These are phyloP conservation scores for Trichophyton mentagrophytes DNA, from an alignment of 2,329 filamentous ascomycete genomes.

Conservation along the genomic window DNA sequence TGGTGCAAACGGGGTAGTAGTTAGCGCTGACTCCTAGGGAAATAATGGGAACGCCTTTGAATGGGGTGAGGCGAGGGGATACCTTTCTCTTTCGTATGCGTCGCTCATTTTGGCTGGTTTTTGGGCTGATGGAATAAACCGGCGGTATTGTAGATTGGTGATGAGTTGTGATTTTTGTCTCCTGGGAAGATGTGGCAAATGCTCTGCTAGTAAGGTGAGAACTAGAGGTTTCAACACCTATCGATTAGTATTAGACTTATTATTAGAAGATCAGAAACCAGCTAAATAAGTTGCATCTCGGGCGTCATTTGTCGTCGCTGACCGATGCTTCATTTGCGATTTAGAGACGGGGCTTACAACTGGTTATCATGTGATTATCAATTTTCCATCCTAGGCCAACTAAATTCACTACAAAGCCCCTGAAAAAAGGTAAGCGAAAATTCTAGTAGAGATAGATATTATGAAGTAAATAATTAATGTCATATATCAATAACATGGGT, in stretches of 20 bases:
- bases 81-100: slow-evolving; percentile 63
- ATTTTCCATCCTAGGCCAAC: neutral
- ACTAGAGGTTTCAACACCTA: too few relatives aligned
- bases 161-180: neutral
- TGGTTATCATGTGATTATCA: neutral
- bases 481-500: neutral
- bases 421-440: neutral
- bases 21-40: neutral
- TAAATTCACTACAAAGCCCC: neutral
- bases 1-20: neutral
- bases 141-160: neutral
- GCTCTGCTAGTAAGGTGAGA: too few relatives aligned
- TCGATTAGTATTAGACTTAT: too few relatives aligned
- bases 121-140: neutral
- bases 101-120: slow-evolving; percentile 47
- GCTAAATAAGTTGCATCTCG: too few relatives aligned
- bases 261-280: too few relatives aligned
- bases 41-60: neutral
- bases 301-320: neutral
- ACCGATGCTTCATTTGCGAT: neutral
- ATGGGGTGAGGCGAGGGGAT: slow-evolving; percentile 16
- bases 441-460: neutral
- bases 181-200: neutral
- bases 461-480: neutral
- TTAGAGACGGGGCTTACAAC: neutral